Evolutionary conservation across 2,329 filamentous ascomycete genomes (phyloP).

Genomic region (Parastagonospora nodorum): DNA sequence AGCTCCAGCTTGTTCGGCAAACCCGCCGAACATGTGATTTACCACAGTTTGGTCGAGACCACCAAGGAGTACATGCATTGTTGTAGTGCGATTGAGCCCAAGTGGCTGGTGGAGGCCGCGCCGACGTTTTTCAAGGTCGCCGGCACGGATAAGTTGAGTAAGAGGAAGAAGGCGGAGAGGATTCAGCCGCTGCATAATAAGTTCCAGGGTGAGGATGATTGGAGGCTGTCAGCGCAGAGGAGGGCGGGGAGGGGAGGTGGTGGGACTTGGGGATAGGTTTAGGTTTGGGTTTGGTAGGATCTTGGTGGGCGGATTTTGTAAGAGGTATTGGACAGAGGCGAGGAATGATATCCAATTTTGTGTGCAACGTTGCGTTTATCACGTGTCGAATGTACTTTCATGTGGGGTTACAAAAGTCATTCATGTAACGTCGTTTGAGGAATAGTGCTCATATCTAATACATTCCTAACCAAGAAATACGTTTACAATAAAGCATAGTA

Average conservation of each 20-base stretch:
- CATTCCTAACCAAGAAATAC: neutral
- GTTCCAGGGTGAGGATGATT: slow-evolving; percentile 91
- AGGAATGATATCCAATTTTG: neutral
- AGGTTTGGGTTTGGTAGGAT: neutral
- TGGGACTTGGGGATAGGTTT: slow-evolving; percentile 82
- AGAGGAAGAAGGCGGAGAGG: slow-evolving; percentile 89
- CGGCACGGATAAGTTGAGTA: slow-evolving; percentile 81
- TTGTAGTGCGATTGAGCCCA: slow-evolving; percentile 91
- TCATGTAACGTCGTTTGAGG: no score
- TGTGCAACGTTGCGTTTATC: neutral
- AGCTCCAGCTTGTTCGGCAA: slow-evolving; percentile 92
- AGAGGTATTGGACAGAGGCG: neutral
- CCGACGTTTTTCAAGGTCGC: slow-evolving; percentile 99
- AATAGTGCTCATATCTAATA: slow-evolving; percentile 6
- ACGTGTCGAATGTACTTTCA: no score
- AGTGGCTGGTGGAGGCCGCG: slow-evolving; percentile 92
- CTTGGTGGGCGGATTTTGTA: neutral
- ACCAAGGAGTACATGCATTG: slow-evolving; percentile 98
- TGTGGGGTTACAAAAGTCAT: no score
- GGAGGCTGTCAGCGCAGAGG: slow-evolving; percentile 87
- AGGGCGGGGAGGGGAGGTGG: slow-evolving; percentile 84
- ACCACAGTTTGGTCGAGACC: slow-evolving; percentile 87
- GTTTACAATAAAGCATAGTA: slow-evolving; percentile 4
- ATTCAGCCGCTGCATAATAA: slow-evolving; percentile 96
- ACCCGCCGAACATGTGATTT: slow-evolving; percentile 94